Evolutionary conservation across 805 yeast species (phyloP).

Genomic region (Candida sithepensis): DNA sequence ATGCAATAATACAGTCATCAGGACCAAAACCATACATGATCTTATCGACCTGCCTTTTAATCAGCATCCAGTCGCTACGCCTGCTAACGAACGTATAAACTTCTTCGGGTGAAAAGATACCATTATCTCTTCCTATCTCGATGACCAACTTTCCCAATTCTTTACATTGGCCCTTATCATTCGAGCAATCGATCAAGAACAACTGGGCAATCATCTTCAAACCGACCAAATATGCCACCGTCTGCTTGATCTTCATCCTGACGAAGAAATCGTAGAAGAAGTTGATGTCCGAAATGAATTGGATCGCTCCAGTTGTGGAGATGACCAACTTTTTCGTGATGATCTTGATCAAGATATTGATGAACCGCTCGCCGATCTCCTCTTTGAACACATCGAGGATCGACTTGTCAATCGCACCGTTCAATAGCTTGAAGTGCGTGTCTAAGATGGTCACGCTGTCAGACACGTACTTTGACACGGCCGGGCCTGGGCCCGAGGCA

Average conservation of each 20-base stretch:
- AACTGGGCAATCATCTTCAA: constrained; percentile 82
- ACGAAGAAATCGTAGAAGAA: constrained; percentile 70
- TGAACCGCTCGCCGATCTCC: constrained; percentile 87
- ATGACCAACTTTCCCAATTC: constrained; percentile 81
- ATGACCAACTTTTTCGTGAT: constrained; percentile 65
- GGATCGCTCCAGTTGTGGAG: constrained; percentile 79
- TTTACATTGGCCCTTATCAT: constrained; percentile 64
- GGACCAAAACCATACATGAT: constrained; percentile 90
- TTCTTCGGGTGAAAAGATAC: constrained; percentile 88
- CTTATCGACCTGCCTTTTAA: constrained; percentile 79
- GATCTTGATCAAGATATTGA: constrained; percentile 69
- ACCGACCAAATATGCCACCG: constrained; percentile 73
- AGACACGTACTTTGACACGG: constrained; percentile 59
- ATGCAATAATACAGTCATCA: constrained; percentile 68
- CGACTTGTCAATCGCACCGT: constrained; percentile 81
- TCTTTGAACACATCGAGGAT: constrained; percentile 91
- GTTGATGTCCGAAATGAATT: constrained; percentile 78
- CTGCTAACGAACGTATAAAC: constrained; percentile 88
- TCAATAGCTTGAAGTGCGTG: constrained; percentile 68
- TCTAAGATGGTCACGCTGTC: constrained; percentile 60
- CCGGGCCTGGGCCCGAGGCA: constrained; percentile 17
- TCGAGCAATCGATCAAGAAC: constrained; percentile 57
- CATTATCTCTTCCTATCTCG: constrained; percentile 81
- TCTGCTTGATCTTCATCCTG: constrained; percentile 57
- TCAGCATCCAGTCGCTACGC: constrained; percentile 79